Base-by-base conservation (phyloP, 495 filamentous ascomycete species). In the Penicillium maclennaniae region DNA sequence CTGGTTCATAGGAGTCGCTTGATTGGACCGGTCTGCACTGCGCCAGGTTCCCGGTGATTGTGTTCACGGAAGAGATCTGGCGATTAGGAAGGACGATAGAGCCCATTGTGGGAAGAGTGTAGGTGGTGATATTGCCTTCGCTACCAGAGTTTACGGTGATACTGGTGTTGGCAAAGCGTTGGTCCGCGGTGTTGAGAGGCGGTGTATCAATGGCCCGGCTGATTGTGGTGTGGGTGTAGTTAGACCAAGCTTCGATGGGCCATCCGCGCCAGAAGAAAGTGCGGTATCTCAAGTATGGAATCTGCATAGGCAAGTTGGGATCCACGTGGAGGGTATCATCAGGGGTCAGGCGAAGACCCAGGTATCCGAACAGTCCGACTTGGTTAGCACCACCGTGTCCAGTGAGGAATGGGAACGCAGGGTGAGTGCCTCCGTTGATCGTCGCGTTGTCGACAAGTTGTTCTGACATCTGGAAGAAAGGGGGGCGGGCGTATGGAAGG, bases 221-320 rank as follows among this genome's bases (percentile, higher is more conserved):
- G 28, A 89, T 63, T 6, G 74, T 83, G 1, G 86, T 89, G 54
- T 87, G 83, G 0, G 84, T 85, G 45, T 74, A 69, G 68, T 89
- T 88, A 6, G 83, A 80, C 53, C 63, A 62, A 3, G 84, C 84
- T 9, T 75, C 74, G 51, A 89, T 77, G 12, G 83, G 81, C 66
- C 79, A 81, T 27, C 86, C 86, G 46, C 79, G 83, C 77, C 80
- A 89, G 72, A 86, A 86, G 69, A 89, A 83, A 10, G 77, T 85
- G 9, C 86, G 82, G 55, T 87, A 83, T 43, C 70, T 75, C 36
- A 89, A 61, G 38, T 82, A 60, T 5, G 78, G 79, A 45, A 87
- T 83, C 51, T 87, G 83, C 0, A 82, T 82, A 1, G 83, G 83
- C 10, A 84, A 68, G 36, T 76, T 75, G 1, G 83, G 83, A 50